phyloP scores from a whole-genome alignment of 331 rosid species.

The Arachis monticola region DNA sequence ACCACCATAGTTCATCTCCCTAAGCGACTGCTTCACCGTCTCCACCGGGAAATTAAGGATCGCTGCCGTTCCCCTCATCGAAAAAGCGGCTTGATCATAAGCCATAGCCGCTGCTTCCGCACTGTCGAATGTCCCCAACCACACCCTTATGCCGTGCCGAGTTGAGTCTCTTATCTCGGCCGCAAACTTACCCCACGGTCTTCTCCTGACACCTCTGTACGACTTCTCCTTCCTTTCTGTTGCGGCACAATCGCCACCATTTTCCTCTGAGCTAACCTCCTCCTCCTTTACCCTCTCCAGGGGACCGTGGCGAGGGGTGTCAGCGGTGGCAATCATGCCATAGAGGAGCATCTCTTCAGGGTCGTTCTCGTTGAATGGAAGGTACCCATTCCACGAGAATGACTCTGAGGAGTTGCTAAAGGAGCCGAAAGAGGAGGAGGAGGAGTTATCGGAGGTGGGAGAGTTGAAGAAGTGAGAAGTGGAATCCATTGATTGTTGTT shows the following conservation, averaged over 20 bases:
- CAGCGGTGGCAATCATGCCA: constrained; percentile 58
- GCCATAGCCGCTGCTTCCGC: constrained; percentile 93
- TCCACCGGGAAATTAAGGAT: constrained; percentile 83
- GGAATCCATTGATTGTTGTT: constrained; percentile 43
- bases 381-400: constrained; percentile 47
- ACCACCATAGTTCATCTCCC: constrained; percentile 54
- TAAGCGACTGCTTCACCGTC: constrained; percentile 72
- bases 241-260: neutral
- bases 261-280: constrained; percentile 56
- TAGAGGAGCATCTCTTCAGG: constrained; percentile 86
- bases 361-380: constrained; percentile 90
- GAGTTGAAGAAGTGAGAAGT: constrained; percentile 47
- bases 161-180: constrained; percentile 96
- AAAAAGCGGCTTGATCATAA: constrained; percentile 94
- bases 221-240: constrained; percentile 56
- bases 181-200: constrained; percentile 98
- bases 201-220: constrained; percentile 76
- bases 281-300: constrained; percentile 54
- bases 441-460: constrained; percentile 44
- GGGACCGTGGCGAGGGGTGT: neutral
- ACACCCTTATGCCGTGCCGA: constrained; percentile 77
- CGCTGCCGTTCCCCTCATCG: constrained; percentile 81
- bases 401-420: constrained; percentile 47
- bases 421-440: constrained; percentile 45
- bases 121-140: constrained; percentile 95